These are phyloP conservation scores for Hyphopichia fennica DNA, from an alignment of 1,139 yeast genomes.

Conservation along the genomic window DNA sequence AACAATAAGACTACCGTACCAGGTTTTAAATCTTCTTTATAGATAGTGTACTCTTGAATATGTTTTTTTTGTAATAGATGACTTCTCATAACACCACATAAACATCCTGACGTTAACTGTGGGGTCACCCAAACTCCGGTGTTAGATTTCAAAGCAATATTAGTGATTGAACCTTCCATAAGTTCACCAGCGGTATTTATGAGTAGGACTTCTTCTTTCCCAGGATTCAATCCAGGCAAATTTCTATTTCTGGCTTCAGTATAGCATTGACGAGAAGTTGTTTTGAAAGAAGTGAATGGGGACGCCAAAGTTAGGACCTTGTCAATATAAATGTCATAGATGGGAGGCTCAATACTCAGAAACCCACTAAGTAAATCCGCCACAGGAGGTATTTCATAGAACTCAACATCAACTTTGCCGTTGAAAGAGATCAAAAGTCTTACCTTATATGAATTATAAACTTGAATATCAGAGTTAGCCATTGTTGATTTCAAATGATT, in stretches of 20 bases:
- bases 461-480: conserved; percentile 21
- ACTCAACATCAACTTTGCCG: conserved; percentile 56
- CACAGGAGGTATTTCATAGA: conserved; percentile 34
- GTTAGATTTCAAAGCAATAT: conserved; percentile 62
- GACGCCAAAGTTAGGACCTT: conserved; percentile 52
- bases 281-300: conserved; percentile 86
- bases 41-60: conserved; percentile 56
- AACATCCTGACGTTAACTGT: conserved; percentile 68
- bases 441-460: conserved; percentile 51
- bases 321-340: conserved; percentile 68
- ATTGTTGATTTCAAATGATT: conserved; percentile 47
- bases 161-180: conserved; percentile 86
- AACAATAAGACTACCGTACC: conserved; percentile 74
- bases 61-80: conserved; percentile 55
- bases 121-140: conserved; percentile 78
- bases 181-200: conserved; percentile 59
- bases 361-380: conserved; percentile 47
- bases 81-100: conserved; percentile 81
- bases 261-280: conserved; percentile 71
- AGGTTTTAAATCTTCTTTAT: conserved; percentile 40
- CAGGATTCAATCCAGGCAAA: conserved; percentile 35
- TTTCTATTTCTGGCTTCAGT: conserved; percentile 56
- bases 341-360: conserved; percentile 12
- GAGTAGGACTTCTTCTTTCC: conserved; percentile 66
- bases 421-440: conserved; percentile 50